Evolutionary conservation across 2,329 filamentous ascomycete species (phyloP), one percentile per base, ranked within the genome.

Genomic region (Triangularia verruculosa): DNA sequence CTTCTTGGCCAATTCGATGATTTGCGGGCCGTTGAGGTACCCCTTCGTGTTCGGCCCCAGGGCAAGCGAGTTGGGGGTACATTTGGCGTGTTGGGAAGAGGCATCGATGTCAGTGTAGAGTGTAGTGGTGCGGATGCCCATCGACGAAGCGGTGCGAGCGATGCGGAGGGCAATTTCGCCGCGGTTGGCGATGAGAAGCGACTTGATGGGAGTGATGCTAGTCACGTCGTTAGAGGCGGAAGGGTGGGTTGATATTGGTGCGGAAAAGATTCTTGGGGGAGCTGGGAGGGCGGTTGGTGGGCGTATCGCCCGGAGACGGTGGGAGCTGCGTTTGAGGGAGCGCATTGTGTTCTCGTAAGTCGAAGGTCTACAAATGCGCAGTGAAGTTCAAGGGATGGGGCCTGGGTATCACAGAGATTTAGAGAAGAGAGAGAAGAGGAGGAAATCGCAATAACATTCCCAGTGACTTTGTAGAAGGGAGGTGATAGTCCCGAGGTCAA

Each of bases 111-210:
- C 91, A 7, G 95, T 99, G 78, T 97, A 99, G 64, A 99, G 85
- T 0, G 94, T 97, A 0, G 94, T 97, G 17, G 94, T 96, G 66
- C 89, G 88, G 73, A 99, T 96, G 63, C 95, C 94, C 74, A 97
- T 90, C 67, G 90, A 87, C 58, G 91, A 84, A 32, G 95, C 95
- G 22, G 95, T 99, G 69, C 89, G 87, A 69, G 93, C 90, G 69
- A 99, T 95, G 70, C 95, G 91, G 74, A 99, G 83, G 57, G 95
- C 95, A 71, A 99, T 99, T 78, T 99, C 95, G 71, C 95, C 95
- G 70, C 95, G 89, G 76, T 99, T 99, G 61, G 95, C 95, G 74
- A 99, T 98, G 24, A 99, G 84, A 51, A 98, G 90, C 8, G 93
- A 96, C 61, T 87, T 88, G 69, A 89, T 85, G 28, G 85, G 83